phyloP scores from a whole-genome alignment of 1,284 basidiomycete species.

The Ganoderma lingzhi region DNA sequence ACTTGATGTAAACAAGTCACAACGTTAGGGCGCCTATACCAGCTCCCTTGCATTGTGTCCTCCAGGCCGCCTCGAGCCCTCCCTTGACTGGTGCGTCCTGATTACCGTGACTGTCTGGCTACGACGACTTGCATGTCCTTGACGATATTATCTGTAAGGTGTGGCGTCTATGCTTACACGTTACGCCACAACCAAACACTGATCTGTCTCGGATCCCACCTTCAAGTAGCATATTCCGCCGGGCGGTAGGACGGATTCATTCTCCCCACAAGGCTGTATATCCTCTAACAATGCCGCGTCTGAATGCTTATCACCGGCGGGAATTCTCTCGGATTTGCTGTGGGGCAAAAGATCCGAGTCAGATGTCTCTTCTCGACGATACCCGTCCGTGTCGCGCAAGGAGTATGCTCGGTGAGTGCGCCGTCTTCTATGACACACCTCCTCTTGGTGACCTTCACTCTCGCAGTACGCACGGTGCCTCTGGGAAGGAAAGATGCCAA shows the following conservation, averaged over 20 bases:
- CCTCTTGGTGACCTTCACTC: neutral
- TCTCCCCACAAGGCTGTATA: no score
- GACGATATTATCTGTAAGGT: no score
- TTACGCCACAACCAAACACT: no score
- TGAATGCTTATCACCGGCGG: neutral
- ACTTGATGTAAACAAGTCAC: neutral
- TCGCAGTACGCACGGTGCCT: neutral
- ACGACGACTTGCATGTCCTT: no score
- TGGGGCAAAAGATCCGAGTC: neutral
- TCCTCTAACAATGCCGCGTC: neutral
- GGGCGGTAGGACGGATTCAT: no score
- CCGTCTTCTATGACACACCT: conserved; percentile 7
- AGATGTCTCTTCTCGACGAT: conserved; percentile 1
- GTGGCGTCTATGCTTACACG: no score
- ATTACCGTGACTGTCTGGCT: no score
- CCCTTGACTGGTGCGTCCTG: no score
- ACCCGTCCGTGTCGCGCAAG: neutral
- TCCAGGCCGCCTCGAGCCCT: no score
- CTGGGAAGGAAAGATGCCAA: conserved; percentile 9
- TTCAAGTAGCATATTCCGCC: no score
- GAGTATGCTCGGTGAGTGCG: conserved; percentile 10
- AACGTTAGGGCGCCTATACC: neutral
- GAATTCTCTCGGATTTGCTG: neutral
- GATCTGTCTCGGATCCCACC: no score
- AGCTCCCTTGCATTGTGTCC: no score